These are phyloP conservation scores for Trifolium subterraneum DNA, from an alignment of 306 rosid species.

Conservation along the genomic window DNA sequence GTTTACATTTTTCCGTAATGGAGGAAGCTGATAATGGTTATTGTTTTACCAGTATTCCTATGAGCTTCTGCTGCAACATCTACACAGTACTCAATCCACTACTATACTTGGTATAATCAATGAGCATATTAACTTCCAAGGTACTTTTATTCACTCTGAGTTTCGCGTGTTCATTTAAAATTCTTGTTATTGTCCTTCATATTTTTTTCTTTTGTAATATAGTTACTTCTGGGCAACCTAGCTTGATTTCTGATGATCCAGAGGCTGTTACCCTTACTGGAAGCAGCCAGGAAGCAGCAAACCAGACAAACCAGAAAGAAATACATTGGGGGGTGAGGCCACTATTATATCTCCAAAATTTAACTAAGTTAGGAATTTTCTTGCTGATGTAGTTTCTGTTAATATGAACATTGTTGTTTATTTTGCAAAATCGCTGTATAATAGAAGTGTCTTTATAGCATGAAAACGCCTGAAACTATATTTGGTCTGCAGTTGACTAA, in stretches of 20 bases:
- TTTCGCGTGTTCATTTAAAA: constrained; percentile 33
- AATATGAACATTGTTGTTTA: constrained; percentile 3
- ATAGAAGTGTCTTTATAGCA: too few species aligned
- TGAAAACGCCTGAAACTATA: too few species aligned
- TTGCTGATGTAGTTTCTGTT: constrained; percentile 26
- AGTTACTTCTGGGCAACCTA: constrained; percentile 91
- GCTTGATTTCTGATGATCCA: constrained; percentile 83
- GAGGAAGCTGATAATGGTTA: constrained; percentile 36
- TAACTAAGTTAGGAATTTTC: constrained; percentile 7
- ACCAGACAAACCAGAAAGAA: constrained; percentile 84
- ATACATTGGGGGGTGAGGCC: constrained; percentile 95
- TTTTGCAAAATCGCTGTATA: not conserved
- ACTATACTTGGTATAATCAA: constrained; percentile 89
- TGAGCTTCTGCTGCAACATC: constrained; percentile 91
- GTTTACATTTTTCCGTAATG: not conserved
- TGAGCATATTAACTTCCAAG: constrained; percentile 92
- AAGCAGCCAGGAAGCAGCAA: constrained; percentile 84
- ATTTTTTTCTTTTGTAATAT: constrained; percentile 32
- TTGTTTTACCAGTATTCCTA: constrained; percentile 76
- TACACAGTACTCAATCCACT: constrained; percentile 77
- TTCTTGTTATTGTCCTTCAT: constrained; percentile 31
- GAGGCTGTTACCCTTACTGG: constrained; percentile 86
- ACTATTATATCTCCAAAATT: constrained; percentile 4
- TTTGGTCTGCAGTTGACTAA: too few species aligned
- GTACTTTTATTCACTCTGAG: constrained; percentile 50